Base-by-base conservation (phyloP, 345 rosid genomes). In the Euphorbia lathyris region DNA sequence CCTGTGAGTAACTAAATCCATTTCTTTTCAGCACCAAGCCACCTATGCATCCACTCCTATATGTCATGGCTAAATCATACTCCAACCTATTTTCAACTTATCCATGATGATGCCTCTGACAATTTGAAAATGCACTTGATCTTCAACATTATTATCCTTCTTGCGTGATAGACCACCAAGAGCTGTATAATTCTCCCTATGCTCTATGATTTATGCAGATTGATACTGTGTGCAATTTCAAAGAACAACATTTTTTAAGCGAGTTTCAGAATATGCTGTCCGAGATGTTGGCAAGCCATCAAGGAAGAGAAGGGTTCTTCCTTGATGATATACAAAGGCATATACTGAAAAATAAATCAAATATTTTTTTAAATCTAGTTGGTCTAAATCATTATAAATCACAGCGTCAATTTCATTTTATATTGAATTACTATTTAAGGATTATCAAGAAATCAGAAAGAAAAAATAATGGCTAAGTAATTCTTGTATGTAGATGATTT, bases 221-320 rank as follows among this genome's bases (percentile, higher is more conserved):
- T 7, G n/a, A 53, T 53, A 7, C 58, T 20, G 5, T 1, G 29
- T 53, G 58, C 13, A 53, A 20, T 53, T 48, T 20, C 13, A 6
- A 22, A 53, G 27, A 8, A 22, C 19, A 6, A 8, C 9, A n/a
- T 20, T 19, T 48, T 40, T 48, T 11, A 48, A 2, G 57, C 9
- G 57, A 51, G 57, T 51, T 51, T 51, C n/a, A n/a, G n/a, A 82
- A 45, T 45, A 45, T 12, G 11, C 11, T 45, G 11, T 45, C 51
- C 11, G 11, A 45, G 51, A 45, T 45, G 51, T 45, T 0, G 13
- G 51, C 51, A 45, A 45, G 3, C 51, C 13, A 45, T 11, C 11
- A 45, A 12, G 51, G 51, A 45, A 45, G 51, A 45, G 19, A n/a
- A n/a, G n/a, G n/a, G n/a, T 12, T 40, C 45, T 40, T 40, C 45